phyloP scores from a whole-genome alignment of 2,329 filamentous ascomycete species.

The Zelopaecilomyces penicillatus region DNA sequence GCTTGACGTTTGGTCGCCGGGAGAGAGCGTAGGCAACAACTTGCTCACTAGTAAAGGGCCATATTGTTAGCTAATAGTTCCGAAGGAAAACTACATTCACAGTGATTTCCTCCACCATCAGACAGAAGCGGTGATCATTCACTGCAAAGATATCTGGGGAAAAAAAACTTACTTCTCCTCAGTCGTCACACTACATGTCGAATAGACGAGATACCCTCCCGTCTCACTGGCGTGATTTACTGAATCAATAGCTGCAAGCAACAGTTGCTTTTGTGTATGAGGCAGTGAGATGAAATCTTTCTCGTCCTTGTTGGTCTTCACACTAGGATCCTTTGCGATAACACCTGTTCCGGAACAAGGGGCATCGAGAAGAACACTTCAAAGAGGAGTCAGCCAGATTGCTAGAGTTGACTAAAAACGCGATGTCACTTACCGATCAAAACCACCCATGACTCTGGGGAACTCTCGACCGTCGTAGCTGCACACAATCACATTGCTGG shows the following conservation, averaged over 20 bases:
- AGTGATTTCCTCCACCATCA: no score
- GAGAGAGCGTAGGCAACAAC: slow-evolving; percentile 90
- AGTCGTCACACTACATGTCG: slow-evolving; percentile 87
- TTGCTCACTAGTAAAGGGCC: slow-evolving; percentile 43
- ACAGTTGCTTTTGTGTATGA: slow-evolving; percentile 88
- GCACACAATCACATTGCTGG: slow-evolving; percentile 89
- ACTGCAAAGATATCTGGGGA: not conserved
- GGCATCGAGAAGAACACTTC: slow-evolving; percentile 74
- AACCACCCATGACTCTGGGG: slow-evolving; percentile 88
- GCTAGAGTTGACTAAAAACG: not conserved
- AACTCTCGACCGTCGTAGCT: slow-evolving; percentile 94
- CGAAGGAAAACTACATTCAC: no score
- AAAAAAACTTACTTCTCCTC: slow-evolving; percentile 54
- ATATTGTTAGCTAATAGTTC: no score
- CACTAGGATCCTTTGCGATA: slow-evolving; percentile 90
- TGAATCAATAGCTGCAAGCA: slow-evolving; percentile 89
- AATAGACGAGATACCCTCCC: slow-evolving; percentile 92
- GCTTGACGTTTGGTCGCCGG: slow-evolving; percentile 85
- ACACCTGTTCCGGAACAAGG: slow-evolving; percentile 96
- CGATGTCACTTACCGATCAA: slow-evolving; percentile 52
- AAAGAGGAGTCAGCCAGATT: not conserved
- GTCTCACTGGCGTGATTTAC: slow-evolving; percentile 87
- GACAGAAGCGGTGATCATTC: no score
- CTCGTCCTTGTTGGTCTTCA: slow-evolving; percentile 98
- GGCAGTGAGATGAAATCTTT: slow-evolving; percentile 89